A percentile compares a stretch with the other conserved stretches of the same genome.
These are phyloP conservation scores for Epichloe festucae DNA, from an alignment of 2,329 filamentous ascomycete species.

Conservation along the genomic window DNA sequence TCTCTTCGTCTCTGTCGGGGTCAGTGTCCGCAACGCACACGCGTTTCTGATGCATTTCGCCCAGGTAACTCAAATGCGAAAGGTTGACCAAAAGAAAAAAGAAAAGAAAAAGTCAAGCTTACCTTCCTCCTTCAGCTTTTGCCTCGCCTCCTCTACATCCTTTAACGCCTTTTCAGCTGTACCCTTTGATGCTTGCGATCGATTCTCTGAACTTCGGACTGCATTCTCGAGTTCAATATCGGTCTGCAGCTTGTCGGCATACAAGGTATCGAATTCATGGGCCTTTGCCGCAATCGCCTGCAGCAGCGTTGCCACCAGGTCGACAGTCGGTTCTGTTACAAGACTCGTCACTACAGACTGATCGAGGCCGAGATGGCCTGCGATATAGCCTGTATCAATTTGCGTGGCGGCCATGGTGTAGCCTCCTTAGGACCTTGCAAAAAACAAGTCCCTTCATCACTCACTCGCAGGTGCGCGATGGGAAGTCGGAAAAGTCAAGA, in stretches of 20 bases:
- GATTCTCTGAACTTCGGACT: constrained; percentile 69
- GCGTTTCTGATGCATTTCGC: neutral
- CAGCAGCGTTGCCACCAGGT: constrained; percentile 65
- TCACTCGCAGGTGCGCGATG: constrained; percentile 2
- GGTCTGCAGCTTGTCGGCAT: constrained; percentile 74
- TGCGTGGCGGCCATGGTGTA: constrained; percentile 28
- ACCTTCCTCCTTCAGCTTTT: constrained; percentile 77
- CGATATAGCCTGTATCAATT: constrained; percentile 60
- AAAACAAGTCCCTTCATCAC: constrained; percentile 7
- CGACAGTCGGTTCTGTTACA: constrained; percentile 57
- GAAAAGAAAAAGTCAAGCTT: constrained; percentile 15
- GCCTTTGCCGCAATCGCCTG: constrained; percentile 65
- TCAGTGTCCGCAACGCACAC: neutral
- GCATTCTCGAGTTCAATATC: constrained; percentile 91
- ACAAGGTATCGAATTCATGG: constrained; percentile 68
- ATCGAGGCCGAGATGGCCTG: constrained; percentile 56
- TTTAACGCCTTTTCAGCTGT: constrained; percentile 73
- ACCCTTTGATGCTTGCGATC: constrained; percentile 67
- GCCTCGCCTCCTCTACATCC: constrained; percentile 69
- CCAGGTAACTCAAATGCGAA: neutral
- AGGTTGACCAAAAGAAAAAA: constrained; percentile 10
- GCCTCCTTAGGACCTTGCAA: constrained; percentile 5
- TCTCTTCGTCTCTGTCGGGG: constrained; percentile 54
- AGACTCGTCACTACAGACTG: constrained; percentile 48
- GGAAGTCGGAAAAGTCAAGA: neutral